Evolutionary conservation across 192 early-diverging fungal genomes (phyloP).

Genomic region (Dissophora ornata): DNA sequence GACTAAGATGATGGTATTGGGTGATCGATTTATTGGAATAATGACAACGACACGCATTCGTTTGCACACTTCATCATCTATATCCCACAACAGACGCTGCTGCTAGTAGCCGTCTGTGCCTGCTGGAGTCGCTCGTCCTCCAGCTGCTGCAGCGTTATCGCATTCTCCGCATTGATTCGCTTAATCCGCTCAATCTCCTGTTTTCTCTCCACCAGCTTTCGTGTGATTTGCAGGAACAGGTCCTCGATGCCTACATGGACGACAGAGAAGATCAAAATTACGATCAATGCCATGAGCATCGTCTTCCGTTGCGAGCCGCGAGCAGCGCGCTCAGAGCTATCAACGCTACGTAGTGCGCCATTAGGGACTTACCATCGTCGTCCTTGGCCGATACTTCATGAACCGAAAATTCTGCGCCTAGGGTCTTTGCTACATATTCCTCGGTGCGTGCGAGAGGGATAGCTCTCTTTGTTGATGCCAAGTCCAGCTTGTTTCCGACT

Average conservation of each 20-base stretch:
- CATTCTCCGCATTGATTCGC: constrained; percentile 48
- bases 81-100: constrained; percentile 47
- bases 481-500: constrained; percentile 79
- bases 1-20: too few relatives aligned
- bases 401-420: constrained; percentile 70
- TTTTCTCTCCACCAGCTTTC: constrained; percentile 58
- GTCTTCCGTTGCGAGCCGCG: too few relatives aligned
- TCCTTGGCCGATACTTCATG: constrained; percentile 81
- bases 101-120: constrained; percentile 33
- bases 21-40: too few relatives aligned
- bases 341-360: too few relatives aligned
- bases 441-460: constrained; percentile 68
- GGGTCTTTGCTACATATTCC: constrained; percentile 67
- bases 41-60: too few relatives aligned
- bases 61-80: too few relatives aligned
- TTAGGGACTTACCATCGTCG: constrained; percentile 64
- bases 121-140: constrained; percentile 50
- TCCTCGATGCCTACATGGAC: constrained; percentile 59
- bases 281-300: too few relatives aligned
- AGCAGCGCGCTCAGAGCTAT: too few relatives aligned
- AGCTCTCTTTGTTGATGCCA: constrained; percentile 67
- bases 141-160: constrained; percentile 51
- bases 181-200: constrained; percentile 52
- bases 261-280: too few relatives aligned
- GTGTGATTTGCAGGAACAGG: constrained; percentile 63